Percentiles rank a stretch among this genome's conserved stretches.
Evolutionary conservation across 345 rosid species (phyloP).

Genomic region (Hibiscus mutabilis): DNA sequence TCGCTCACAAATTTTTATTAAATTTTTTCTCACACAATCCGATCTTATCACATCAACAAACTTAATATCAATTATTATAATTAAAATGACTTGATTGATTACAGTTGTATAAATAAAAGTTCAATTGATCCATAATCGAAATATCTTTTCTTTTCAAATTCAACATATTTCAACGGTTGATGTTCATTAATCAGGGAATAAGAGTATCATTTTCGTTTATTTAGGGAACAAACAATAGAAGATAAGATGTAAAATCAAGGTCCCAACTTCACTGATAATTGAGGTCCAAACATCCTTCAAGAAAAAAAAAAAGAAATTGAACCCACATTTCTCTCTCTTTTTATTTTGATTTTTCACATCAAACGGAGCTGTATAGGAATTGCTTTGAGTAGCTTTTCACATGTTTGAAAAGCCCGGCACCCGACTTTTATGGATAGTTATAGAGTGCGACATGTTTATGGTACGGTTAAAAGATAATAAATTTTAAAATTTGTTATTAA

Average conservation of each 20-base stretch:
- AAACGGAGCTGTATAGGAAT: background rate
- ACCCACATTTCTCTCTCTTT: background rate
- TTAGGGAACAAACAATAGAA: background rate
- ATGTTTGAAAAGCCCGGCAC: background rate
- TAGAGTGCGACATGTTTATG: no score
- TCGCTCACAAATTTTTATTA: no score
- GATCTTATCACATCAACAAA: no score
- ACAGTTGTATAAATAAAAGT: no score
- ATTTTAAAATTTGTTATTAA: no score
- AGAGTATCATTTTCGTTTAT: background rate
- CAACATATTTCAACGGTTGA: background rate
- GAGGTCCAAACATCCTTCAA: background rate
- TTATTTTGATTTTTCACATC: background rate
- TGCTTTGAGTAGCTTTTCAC: background rate
- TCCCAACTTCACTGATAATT: background rate
- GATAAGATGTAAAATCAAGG: constrained; percentile 3
- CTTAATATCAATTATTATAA: no score
- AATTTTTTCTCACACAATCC: no score
- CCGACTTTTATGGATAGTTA: no score
- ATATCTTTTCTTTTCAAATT: background rate
- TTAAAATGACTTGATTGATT: no score
- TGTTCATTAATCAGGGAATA: background rate
- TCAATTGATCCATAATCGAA: no score
- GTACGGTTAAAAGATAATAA: no score
- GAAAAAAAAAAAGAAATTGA: background rate